phyloP scores from a whole-genome alignment of 139 green algal genomes.

The Asterochloris erici region DNA sequence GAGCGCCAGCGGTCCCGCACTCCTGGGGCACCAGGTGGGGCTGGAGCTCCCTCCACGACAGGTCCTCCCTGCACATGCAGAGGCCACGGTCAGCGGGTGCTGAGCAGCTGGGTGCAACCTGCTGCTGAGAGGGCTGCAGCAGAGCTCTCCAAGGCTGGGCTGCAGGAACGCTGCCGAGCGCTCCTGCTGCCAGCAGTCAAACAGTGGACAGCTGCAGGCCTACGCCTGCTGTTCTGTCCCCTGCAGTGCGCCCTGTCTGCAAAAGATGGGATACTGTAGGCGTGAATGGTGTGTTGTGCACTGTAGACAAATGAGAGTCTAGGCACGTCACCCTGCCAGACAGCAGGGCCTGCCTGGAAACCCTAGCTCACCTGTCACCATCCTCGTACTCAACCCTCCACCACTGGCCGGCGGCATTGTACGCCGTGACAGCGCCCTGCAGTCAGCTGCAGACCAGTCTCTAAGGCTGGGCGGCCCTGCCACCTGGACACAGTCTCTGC shows the following conservation, averaged over 20 bases:
- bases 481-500: neutral
- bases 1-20: too few relatives aligned
- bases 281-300: neutral
- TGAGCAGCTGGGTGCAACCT: neutral
- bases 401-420: neutral
- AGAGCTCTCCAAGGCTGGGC: neutral
- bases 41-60: slow-evolving; percentile 15
- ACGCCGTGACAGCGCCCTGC: slow-evolving; percentile 8
- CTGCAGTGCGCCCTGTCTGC: neutral
- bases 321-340: neutral
- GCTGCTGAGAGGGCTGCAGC: neutral
- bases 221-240: neutral
- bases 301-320: neutral
- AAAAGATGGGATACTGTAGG: neutral
- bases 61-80: neutral
- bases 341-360: neutral
- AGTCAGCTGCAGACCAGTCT: neutral
- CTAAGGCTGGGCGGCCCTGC: neutral
- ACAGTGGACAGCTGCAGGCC: neutral
- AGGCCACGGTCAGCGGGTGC: neutral
- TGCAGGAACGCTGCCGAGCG: neutral
- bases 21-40: neutral
- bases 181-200: neutral
- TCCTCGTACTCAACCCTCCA: slow-evolving; percentile 4
- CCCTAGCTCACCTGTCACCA: slow-evolving; percentile 1